phyloP scores from a whole-genome alignment of 192 early-diverging fungal genomes.

The Coemansia sp. region DNA sequence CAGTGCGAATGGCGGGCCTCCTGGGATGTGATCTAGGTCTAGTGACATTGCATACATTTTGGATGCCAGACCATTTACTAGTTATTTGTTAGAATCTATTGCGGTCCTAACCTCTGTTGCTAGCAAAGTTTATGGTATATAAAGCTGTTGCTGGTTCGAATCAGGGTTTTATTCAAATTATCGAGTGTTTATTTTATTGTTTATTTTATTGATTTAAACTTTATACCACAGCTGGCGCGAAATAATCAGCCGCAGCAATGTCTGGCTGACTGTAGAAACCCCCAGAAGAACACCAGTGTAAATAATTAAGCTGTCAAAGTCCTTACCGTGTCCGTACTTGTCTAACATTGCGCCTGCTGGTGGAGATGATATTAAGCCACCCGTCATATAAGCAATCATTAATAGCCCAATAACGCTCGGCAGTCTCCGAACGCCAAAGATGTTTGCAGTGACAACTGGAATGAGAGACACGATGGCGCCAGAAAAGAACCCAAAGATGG shows the following conservation, averaged over 20 bases:
- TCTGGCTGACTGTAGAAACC: slow-evolving; percentile 2
- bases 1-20: slow-evolving; percentile 30
- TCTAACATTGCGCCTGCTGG: slow-evolving; percentile 37
- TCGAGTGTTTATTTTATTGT: background rate
- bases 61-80: background rate
- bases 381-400: slow-evolving; percentile 26
- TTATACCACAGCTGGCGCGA: slow-evolving; percentile 16
- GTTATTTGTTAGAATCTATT: too few relatives aligned
- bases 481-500: slow-evolving; percentile 39
- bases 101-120: background rate
- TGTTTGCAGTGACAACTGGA: slow-evolving; percentile 35
- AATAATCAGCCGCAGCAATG: slow-evolving; percentile 3
- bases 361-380: slow-evolving; percentile 33
- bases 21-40: slow-evolving; percentile 36
- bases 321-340: slow-evolving; percentile 17
- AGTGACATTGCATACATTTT: too few relatives aligned
- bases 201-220: background rate
- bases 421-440: slow-evolving; percentile 36
- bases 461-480: slow-evolving; percentile 37
- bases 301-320: slow-evolving; percentile 30
- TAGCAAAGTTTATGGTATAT: background rate
- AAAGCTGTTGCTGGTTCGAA: background rate
- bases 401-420: slow-evolving; percentile 40
- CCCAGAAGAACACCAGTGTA: slow-evolving; percentile 33
- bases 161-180: background rate